phyloP scores from a whole-genome alignment of 331 rosid species.

The Stylosanthes scabra region DNA sequence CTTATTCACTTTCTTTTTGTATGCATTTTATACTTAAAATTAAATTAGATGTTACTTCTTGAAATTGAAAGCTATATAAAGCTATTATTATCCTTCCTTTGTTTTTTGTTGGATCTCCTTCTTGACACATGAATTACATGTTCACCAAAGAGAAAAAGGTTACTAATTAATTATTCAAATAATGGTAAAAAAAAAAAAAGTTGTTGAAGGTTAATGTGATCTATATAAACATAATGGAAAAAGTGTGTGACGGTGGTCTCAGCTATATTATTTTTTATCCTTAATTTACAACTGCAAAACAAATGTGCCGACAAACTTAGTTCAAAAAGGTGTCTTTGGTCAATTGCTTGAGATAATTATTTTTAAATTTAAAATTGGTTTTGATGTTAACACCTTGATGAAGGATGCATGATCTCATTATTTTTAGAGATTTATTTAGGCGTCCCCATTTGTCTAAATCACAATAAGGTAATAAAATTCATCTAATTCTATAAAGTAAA shows the following conservation, averaged over 20 bases:
- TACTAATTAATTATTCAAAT: background rate
- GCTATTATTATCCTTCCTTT: background rate
- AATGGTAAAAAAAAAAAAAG: background rate
- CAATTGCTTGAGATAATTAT: background rate
- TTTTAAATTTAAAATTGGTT: background rate
- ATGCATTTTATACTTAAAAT: constrained; percentile 4
- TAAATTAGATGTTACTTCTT: background rate
- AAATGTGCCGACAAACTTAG: constrained; percentile 21
- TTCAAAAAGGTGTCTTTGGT: background rate
- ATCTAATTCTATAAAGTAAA: no score
- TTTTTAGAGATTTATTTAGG: background rate
- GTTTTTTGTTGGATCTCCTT: constrained; percentile 1
- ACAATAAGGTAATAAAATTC: no score
- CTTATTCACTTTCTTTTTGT: background rate
- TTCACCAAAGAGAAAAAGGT: background rate
- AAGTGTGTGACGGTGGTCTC: background rate
- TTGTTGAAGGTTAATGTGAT: background rate
- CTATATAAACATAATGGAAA: background rate
- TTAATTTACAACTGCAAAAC: background rate
- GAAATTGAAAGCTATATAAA: constrained; percentile 3
- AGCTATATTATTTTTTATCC: background rate
- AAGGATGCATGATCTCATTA: constrained; percentile 3
- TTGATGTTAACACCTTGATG: background rate
- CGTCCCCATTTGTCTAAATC: background rate
- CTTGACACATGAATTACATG: constrained; percentile 17